Evolutionary conservation across 768 basidiomycete species (phyloP), one percentile per base, ranked within the genome.

Genomic region (Tulasnella sp.): DNA sequence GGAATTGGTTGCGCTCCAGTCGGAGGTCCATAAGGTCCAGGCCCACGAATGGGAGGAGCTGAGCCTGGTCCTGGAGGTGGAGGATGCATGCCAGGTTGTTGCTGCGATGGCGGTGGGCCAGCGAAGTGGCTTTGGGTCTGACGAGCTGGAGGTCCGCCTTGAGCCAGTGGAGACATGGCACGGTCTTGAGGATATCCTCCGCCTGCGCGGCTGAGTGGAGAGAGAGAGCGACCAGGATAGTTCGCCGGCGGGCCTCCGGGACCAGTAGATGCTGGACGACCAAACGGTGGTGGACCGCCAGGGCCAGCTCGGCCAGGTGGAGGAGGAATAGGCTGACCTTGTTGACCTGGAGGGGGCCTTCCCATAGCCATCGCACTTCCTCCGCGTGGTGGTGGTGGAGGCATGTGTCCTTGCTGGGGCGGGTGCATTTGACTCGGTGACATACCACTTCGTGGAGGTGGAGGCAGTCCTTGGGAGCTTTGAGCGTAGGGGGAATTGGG

Each of bases 401-500:
- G 82, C 37, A 82, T 79, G 0, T 84, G 77, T 26, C 74, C 74
- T 39, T 51, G 75, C 40, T 73, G 35, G 3, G 79, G 80, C 10
- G 81, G 79, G 44, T 83, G 83, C 4, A 81, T 79, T 44, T 80
- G 81, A 0, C 78, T 76, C 23, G 80, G 77, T 37, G 81, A 76
- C 42, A 74, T 46, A 67, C 79, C 80, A 46, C 73, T 79, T 61
- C 80, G 80, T 39, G 83, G 83, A 74, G 82, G 86, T 20, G 84
- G 84, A 15, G 81, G 84, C 3, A 86, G 85, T 10, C 86, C 85
- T 74, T 87, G 86, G 15, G 85, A 85, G 20, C 86, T 87, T 6
- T 83, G 83, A 51, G 83, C 80, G 78, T 86, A 88, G 0, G 89
- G 88, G 23, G 89, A 85, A 9, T 85, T 87, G 5, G 91, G 88